Evolutionary conservation across 1,284 basidiomycete species (phyloP).

Genomic region (Rhodotorula sp.): DNA sequence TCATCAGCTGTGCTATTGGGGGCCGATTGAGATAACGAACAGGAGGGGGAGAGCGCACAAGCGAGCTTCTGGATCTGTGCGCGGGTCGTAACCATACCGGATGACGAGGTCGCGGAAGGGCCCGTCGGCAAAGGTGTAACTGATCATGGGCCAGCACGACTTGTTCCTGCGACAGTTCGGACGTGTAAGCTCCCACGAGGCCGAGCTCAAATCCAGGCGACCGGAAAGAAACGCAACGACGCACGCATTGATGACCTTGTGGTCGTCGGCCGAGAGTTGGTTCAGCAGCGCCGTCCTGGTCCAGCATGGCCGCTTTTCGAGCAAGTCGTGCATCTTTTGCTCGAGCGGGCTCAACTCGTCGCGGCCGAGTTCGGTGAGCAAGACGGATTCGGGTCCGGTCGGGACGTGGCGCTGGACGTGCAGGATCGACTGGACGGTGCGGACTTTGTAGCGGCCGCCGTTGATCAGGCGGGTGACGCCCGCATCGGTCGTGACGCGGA

Average conservation of each 20-base stretch:
- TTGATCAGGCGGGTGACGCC: conserved; percentile 65
- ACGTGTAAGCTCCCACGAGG: neutral
- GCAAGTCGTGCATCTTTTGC: conserved; percentile 60
- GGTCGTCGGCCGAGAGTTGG: conserved; percentile 68
- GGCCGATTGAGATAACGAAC: neutral
- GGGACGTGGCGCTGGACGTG: conserved; percentile 62
- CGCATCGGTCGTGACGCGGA: conserved; percentile 60
- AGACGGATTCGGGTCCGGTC: conserved; percentile 11
- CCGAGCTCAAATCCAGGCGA: too few species aligned
- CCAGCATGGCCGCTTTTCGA: conserved; percentile 77
- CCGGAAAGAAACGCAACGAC: conserved; percentile 22
- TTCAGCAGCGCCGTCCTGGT: conserved; percentile 77
- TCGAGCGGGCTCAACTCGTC: conserved; percentile 40
- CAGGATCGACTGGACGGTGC: conserved; percentile 65
- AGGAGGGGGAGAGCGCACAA: conserved; percentile 57
- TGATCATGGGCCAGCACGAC: conserved; percentile 52
- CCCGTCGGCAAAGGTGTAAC: conserved; percentile 88
- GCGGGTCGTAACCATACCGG: conserved; percentile 83
- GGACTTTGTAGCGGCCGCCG: conserved; percentile 72
- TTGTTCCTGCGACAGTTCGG: conserved; percentile 49
- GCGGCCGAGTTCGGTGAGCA: conserved; percentile 14
- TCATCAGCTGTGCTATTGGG: neutral
- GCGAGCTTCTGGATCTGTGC: conserved; percentile 65
- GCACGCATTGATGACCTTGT: conserved; percentile 69
- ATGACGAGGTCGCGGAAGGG: conserved; percentile 90